Base-by-base conservation (phyloP, 2,329 filamentous ascomycete genomes). In the Sodiomyces alkalinus region DNA sequence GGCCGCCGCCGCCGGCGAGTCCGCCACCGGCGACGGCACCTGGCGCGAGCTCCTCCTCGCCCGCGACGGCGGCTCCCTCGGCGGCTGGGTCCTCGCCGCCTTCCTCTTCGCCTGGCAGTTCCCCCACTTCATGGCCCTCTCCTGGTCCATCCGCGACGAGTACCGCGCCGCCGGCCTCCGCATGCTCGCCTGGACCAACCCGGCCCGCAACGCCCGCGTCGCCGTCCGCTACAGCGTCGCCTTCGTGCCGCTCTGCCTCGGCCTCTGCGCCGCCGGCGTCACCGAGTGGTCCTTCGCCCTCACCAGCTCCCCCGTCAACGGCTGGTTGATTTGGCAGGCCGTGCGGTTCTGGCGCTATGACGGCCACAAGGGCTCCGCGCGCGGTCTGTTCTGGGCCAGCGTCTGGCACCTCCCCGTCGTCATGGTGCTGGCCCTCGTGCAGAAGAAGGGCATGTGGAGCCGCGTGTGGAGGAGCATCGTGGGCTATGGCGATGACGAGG, bases 61-160 rank as follows among this genome's bases (percentile, higher is more conserved):
- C 1, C 43, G 47, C 9, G 67, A 71, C 39, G 80, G 44, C 48
- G 75, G 49, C 44, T 72, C 50, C 16, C 56, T 74, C 8, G 90
- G 90, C 5, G 90, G 87, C 4, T 98, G 90, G 90, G 58, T 96
- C 1, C 60, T 94, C 10, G 87, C 82, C 1, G 73, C 67, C 0
- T 57, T 96, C 6, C 61, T 98, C 5, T 92, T 93, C 40, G 79
- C 85, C 9, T 98, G 90, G 90, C 87, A 98, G 48, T 96, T 98
- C 47, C 85, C 90, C 3, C 90, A 98, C 55, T 98, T 98, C 60
- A 96, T 94, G 66, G 79, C 86, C 1, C 64, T 98, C 14, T 86
- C 80, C 26, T 92, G 87, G 70, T 64, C 71, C 4, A 92, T 96
- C 35, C 68, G 83, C 13, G 76, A 92, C 7, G 90, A 98, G 50